Percentiles rank a stretch among this genome's conserved stretches.
phyloP scores from a whole-genome alignment of 2,329 filamentous ascomycete species.

The Helotiales sp. region DNA sequence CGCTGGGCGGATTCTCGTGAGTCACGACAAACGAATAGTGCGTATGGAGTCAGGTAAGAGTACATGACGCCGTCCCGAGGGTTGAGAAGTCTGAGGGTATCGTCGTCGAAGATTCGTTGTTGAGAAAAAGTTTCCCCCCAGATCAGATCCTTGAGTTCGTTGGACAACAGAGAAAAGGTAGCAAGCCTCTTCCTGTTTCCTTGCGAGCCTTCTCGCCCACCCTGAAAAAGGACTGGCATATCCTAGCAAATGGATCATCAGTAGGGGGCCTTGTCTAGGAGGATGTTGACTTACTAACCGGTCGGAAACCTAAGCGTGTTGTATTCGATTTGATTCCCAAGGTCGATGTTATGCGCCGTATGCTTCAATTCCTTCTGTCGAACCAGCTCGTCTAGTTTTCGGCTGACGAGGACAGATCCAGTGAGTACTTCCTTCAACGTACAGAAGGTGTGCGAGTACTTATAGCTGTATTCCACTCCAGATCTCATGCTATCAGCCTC shows the following conservation, averaged over 20 bases:
- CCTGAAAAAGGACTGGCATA: not conserved
- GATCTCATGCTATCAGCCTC: not conserved
- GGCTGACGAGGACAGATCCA: not conserved
- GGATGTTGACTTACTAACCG: too few species aligned
- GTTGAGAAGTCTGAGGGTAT: conserved; percentile 10
- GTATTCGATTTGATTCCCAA: not conserved
- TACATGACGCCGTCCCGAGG: conserved; percentile 5
- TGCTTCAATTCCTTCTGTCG: not conserved
- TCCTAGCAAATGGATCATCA: too few species aligned
- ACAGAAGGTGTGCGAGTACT: not conserved
- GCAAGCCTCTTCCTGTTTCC: not conserved
- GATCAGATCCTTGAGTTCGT: not conserved
- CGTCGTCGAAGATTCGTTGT: conserved; percentile 12
- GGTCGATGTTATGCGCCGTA: not conserved
- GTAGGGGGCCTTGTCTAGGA: too few species aligned
- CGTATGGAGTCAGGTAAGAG: not conserved
- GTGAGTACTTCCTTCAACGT: not conserved
- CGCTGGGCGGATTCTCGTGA: not conserved
- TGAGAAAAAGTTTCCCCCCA: conserved; percentile 8
- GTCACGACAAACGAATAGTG: not conserved
- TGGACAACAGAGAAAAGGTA: not conserved
- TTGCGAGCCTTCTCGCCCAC: not conserved
- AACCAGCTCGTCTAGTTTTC: not conserved
- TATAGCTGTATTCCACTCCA: not conserved
- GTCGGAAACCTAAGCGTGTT: not conserved